Evolutionary conservation across 2,329 filamentous ascomycete genomes (phyloP).

Genomic region (Drechslerella coelobrocha): DNA sequence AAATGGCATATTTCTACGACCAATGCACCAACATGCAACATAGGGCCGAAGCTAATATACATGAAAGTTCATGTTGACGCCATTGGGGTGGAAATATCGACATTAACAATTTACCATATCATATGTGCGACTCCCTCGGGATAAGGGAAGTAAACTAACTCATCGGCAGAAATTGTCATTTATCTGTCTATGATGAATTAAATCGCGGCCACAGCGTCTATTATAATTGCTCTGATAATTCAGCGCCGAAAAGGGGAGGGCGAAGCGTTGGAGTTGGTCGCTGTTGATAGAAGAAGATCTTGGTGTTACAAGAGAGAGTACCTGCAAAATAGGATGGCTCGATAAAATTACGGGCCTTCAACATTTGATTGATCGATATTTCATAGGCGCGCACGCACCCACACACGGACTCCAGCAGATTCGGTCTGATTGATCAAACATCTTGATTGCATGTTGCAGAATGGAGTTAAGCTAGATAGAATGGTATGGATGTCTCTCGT

Average conservation of each 20-base stretch:
- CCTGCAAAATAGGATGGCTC: too few species aligned
- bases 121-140: too few species aligned
- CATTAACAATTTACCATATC: too few species aligned
- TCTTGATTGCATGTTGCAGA: background rate
- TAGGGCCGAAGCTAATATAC: background rate
- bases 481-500: too few species aligned
- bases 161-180: too few species aligned
- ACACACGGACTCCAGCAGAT: background rate
- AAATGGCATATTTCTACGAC: slow-evolving; percentile 11
- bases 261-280: background rate
- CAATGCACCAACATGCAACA: slow-evolving; percentile 14
- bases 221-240: background rate
- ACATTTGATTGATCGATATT: background rate
- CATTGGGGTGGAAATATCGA: too few species aligned
- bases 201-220: background rate
- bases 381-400: background rate
- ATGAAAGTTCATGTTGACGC: background rate
- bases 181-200: background rate
- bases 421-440: background rate
- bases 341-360: background rate
- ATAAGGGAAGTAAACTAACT: too few species aligned
- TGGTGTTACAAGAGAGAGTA: background rate
- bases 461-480: slow-evolving; percentile 1
- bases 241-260: background rate
- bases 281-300: too few species aligned